Conservation (phyloP, 257 asterid genomes). For the Linaria vulgaris region DNA sequence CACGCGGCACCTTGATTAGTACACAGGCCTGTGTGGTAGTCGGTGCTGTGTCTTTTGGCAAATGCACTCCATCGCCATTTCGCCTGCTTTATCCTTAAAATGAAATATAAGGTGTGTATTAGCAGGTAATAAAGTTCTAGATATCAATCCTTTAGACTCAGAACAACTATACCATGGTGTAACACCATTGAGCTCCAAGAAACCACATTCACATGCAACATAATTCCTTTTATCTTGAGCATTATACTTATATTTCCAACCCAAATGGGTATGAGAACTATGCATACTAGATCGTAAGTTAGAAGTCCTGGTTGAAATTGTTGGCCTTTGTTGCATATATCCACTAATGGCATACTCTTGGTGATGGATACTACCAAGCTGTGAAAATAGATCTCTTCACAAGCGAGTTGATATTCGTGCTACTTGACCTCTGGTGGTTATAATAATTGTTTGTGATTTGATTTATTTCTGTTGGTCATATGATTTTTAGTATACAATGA, state of each 20-base stretch:
- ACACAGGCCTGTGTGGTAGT: constrained; percentile 9
- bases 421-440: no score
- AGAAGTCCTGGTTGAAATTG: background rate
- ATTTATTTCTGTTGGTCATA: no score
- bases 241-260: no score
- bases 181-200: background rate
- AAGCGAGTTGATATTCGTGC: no score
- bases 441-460: no score
- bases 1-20: background rate
- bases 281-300: background rate
- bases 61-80: background rate
- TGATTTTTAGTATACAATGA: no score
- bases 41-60: background rate
- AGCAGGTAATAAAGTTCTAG: no score
- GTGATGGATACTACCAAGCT: no score
- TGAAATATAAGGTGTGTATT: background rate
- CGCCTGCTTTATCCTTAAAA: background rate
- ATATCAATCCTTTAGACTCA: background rate
- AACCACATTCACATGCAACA: background rate
- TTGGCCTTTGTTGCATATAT: background rate
- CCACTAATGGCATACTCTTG: no score
- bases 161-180: background rate
- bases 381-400: no score
- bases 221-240: background rate
- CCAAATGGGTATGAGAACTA: background rate